A percentile compares a stretch with the other conserved stretches of the same genome.
phyloP scores from a whole-genome alignment of 306 rosid species.

The Delonix regia region DNA sequence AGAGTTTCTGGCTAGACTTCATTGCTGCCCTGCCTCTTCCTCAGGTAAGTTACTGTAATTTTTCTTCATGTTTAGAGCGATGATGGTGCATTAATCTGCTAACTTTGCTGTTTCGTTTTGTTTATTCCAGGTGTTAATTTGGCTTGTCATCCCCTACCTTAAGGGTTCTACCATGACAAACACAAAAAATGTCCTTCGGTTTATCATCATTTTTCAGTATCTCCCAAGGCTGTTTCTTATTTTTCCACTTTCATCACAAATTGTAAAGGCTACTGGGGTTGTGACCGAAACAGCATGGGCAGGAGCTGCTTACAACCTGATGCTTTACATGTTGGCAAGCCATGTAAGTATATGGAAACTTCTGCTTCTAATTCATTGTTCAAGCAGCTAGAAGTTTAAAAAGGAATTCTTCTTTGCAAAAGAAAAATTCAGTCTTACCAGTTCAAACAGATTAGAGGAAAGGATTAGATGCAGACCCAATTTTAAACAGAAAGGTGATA shows the following conservation, averaged over 20 bases:
- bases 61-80: background rate
- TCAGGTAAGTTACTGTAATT: slow-evolving; percentile 35
- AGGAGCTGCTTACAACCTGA: slow-evolving; percentile 93
- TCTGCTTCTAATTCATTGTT: slow-evolving; percentile 5
- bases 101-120: slow-evolving; percentile 1
- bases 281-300: slow-evolving; percentile 98
- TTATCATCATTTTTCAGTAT: slow-evolving; percentile 80
- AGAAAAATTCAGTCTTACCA: background rate
- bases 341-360: slow-evolving; percentile 66
- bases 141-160: slow-evolving; percentile 82
- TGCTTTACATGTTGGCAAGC: slow-evolving; percentile 97
- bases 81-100: background rate
- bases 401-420: background rate
- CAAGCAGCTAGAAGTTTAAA: background rate
- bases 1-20: slow-evolving; percentile 55
- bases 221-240: slow-evolving; percentile 78
- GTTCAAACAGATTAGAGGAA: slow-evolving; percentile 5
- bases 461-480: background rate
- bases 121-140: slow-evolving; percentile 74
- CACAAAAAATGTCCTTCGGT: slow-evolving; percentile 81
- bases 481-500: background rate
- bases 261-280: slow-evolving; percentile 82
- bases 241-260: slow-evolving; percentile 88
- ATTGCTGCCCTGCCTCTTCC: slow-evolving; percentile 64
- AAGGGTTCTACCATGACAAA: slow-evolving; percentile 82